phyloP scores from a whole-genome alignment of 352 stramenopile species.

The Paralagenidium karlingii region DNA sequence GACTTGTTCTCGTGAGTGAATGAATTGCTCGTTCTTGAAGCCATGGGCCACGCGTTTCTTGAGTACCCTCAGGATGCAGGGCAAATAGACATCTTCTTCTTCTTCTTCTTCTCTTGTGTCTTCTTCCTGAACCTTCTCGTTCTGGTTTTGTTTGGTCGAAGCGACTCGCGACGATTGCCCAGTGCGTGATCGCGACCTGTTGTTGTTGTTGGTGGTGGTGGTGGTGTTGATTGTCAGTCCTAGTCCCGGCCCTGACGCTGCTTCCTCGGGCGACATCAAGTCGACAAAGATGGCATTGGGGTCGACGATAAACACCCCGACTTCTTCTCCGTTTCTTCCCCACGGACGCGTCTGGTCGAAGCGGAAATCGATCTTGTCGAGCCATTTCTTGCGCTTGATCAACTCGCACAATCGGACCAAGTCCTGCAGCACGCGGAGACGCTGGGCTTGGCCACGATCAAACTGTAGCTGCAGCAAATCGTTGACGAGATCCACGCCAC shows the following conservation, averaged over 20 bases:
- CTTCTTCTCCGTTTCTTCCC: slow-evolving; percentile 30
- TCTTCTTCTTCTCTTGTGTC: too few relatives aligned
- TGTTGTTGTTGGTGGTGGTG: too few relatives aligned
- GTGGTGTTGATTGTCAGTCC: too few relatives aligned
- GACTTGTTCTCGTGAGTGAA: slow-evolving; percentile 21
- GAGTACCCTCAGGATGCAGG: slow-evolving; percentile 48
- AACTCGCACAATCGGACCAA: slow-evolving; percentile 35
- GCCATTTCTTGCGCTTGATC: slow-evolving; percentile 48
- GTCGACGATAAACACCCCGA: slow-evolving; percentile 34
- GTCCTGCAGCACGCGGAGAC: slow-evolving; percentile 33
- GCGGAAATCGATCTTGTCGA: slow-evolving; percentile 61
- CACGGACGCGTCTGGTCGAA: slow-evolving; percentile 57
- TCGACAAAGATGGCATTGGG: slow-evolving; percentile 27
- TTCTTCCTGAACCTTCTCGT: too few relatives aligned
- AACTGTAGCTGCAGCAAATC: slow-evolving; percentile 37
- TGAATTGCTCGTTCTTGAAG: slow-evolving; percentile 50
- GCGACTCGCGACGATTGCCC: too few relatives aligned
- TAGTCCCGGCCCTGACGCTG: too few relatives aligned
- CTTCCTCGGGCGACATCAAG: too few relatives aligned
- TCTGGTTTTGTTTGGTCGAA: too few relatives aligned
- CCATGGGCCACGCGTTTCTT: slow-evolving; percentile 45
- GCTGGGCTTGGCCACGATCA: slow-evolving; percentile 26
- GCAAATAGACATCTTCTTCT: slow-evolving; percentile 12
- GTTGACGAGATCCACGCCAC: slow-evolving; percentile 48
- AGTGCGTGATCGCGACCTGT: too few relatives aligned